Conservation (phyloP, 2,329 filamentous ascomycete species). For the Penicillium frequentans region DNA sequence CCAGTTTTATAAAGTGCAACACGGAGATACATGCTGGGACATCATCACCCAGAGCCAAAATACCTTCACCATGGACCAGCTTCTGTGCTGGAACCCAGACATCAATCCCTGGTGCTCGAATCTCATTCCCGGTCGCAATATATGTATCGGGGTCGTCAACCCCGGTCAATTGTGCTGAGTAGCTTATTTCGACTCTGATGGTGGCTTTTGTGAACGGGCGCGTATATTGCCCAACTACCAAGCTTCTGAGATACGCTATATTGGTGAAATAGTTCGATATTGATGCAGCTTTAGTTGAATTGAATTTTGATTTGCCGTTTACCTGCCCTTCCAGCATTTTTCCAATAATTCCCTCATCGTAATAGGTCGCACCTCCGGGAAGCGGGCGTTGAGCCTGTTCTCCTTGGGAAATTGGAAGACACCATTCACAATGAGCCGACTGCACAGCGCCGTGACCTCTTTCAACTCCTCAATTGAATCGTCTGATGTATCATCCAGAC, state of each 20-base stretch:
- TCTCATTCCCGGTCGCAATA: conserved; percentile 20
- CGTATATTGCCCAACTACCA: background rate
- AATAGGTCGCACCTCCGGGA: conserved; percentile 24
- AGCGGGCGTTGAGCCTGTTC: conserved; percentile 20
- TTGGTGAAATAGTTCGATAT: background rate
- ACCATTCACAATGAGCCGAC: conserved; percentile 27
- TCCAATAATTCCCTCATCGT: conserved; percentile 26
- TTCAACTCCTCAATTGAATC: conserved; percentile 24
- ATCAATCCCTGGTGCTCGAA: conserved; percentile 24
- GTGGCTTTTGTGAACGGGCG: background rate
- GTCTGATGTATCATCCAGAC: conserved; percentile 15
- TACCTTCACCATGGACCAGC: conserved; percentile 19
- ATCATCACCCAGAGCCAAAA: conserved; percentile 17
- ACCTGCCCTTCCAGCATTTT: conserved; percentile 14
- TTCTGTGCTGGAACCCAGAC: conserved; percentile 25
- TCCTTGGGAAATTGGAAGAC: conserved; percentile 29
- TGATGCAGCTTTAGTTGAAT: background rate
- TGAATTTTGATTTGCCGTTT: background rate
- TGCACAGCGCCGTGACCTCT: conserved; percentile 29
- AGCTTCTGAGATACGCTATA: background rate
- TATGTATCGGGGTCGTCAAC: conserved; percentile 16
- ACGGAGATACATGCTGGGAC: conserved; percentile 26
- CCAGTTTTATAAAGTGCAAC: conserved; percentile 13
- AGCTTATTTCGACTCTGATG: background rate
- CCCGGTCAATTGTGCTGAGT: conserved; percentile 4